Base-by-base conservation (phyloP, 2,329 filamentous ascomycete species). In the Macrophomina pseudophaseolina region DNA sequence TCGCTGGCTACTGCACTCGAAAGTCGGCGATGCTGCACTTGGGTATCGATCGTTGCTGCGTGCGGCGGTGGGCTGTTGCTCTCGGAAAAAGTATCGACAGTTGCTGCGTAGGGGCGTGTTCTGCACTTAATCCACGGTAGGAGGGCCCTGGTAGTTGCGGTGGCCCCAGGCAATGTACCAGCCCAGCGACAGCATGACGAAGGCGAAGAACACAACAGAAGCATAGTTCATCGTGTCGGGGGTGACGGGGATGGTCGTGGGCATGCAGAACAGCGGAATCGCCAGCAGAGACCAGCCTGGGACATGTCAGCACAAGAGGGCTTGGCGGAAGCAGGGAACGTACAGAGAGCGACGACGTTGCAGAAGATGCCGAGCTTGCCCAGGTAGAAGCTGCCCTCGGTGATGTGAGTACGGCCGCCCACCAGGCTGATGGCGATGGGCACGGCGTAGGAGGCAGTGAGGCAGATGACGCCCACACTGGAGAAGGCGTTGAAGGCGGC, bases 181-280 rank as follows among this genome's bases (percentile, higher is more conserved):
- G 7, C 80, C 76, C 9, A 82, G 83, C 1, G 90, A 86, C 66
- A 92, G 83, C 46, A 81, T 58, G 65, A 86, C 84, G 69, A 91
- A 89, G 5, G 83, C 88, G 32, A 90, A 85, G 71, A 92, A 91
- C n/a, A 93, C 90, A 40, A 88, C 90, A 14, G 88, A 88, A 1
- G 90, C 90, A 76, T 91, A 93, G 82, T 93, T 93, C 82, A 92
- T 89, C 46, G 81, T 84, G 18, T 79, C 74, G 5, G 84, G 77
- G 0, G 83, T 84, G 46, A 90, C 87, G 5, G 87, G 87, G n/a
- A 91, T 80, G 51, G 78, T 78, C 0, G 87, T 84, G 0, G 89
- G 90, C 88, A 91, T 91, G 78, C 88, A 92, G 82, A 92, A 92
- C 16, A 92, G 85, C 1, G 90, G 89, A 63, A 92, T 86, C 42